A percentile compares a stretch with the other conserved stretches of the same genome.
Conservation (phyloP, 495 filamentous ascomycete species). For the Penicillium soppii region DNA sequence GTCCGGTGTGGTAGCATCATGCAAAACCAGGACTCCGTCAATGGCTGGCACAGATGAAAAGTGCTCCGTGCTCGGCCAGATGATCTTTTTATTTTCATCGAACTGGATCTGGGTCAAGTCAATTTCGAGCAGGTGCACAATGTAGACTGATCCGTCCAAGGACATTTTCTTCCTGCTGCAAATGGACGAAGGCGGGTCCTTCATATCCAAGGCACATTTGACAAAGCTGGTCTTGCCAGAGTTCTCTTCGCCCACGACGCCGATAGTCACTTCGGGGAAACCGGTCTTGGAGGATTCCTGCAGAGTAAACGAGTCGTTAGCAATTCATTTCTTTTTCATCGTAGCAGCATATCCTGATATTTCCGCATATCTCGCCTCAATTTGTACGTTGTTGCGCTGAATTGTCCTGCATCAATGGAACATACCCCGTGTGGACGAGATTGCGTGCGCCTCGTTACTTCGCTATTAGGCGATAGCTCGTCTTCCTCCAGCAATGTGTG, state of each 20-base stretch:
- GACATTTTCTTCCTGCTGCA: constrained; percentile 68
- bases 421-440: constrained; percentile 18
- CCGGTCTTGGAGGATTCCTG: constrained; percentile 28
- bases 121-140: constrained; percentile 80
- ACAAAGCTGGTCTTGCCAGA: constrained; percentile 93
- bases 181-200: constrained; percentile 53
- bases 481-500: constrained; percentile 36
- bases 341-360: not conserved
- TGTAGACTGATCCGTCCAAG: constrained; percentile 72
- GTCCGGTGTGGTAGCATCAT: constrained; percentile 76
- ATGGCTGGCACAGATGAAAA: constrained; percentile 67
- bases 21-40: constrained; percentile 80
- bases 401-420: not conserved
- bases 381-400: no score
- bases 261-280: constrained; percentile 70
- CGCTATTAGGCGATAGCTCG: constrained; percentile 19
- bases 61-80: constrained; percentile 74
- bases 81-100: constrained; percentile 58
- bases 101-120: constrained; percentile 38
- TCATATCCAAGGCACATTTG: constrained; percentile 72
- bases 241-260: constrained; percentile 74
- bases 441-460: constrained; percentile 9
- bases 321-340: not conserved
- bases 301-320: constrained; percentile 14
- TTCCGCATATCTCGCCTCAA: no score